Evolutionary conservation across 768 basidiomycete genomes (phyloP).

Genomic region (Mycena belliarum): DNA sequence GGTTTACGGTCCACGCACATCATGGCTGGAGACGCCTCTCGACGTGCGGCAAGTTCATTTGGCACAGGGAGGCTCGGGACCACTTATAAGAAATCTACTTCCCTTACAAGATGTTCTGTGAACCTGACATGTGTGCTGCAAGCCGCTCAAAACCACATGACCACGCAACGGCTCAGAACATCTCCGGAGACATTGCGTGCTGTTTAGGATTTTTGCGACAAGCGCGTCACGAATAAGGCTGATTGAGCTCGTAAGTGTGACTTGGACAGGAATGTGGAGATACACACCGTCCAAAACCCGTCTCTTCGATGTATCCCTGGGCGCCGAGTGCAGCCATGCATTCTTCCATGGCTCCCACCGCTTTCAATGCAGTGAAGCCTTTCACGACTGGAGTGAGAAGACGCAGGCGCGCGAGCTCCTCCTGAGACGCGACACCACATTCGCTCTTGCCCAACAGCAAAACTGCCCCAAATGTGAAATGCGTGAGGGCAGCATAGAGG

Average conservation of each 20-base stretch:
- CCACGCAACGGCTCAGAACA: too few species aligned
- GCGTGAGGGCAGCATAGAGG: constrained; percentile 65
- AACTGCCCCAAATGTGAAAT: constrained; percentile 61
- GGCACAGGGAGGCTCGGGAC: too few species aligned
- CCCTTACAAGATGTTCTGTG: too few species aligned
- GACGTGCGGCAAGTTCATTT: too few species aligned
- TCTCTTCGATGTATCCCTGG: constrained; percentile 83
- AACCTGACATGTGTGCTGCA: too few species aligned
- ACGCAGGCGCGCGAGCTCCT: constrained; percentile 54
- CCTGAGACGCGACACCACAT: constrained; percentile 47
- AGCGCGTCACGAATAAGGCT: constrained; percentile 63
- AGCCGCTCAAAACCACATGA: too few species aligned
- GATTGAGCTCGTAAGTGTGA: not conserved
- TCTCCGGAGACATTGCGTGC: too few species aligned
- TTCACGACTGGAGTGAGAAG: constrained; percentile 70
- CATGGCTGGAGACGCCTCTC: too few species aligned
- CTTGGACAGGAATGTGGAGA: not conserved
- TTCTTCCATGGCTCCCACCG: constrained; percentile 63
- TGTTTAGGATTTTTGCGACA: constrained; percentile 85
- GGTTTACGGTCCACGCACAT: too few species aligned
- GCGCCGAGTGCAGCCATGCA: constrained; percentile 74
- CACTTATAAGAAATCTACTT: too few species aligned
- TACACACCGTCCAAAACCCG: constrained; percentile 56
- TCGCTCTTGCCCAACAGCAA: constrained; percentile 62
- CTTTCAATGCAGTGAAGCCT: constrained; percentile 67